phyloP scores from a whole-genome alignment of 805 yeast species.

The Candida adriatica region DNA sequence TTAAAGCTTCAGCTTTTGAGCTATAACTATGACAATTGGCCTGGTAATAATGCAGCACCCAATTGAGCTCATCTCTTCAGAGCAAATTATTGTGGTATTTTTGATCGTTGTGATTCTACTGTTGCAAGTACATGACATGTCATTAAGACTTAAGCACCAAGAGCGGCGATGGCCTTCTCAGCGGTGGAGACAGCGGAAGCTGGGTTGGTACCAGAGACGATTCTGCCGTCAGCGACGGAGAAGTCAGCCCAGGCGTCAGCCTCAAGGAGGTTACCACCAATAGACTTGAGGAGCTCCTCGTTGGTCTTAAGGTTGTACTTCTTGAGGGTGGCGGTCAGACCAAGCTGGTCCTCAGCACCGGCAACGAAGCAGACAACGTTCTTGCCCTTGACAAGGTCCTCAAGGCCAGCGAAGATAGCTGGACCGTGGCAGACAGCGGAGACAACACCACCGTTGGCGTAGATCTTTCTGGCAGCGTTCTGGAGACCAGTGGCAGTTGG shows the following conservation, averaged over 20 bases:
- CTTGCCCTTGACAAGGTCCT: constrained; percentile 45
- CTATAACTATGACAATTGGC: too few relatives aligned
- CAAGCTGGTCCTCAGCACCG: constrained; percentile 39
- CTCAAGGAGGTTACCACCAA: constrained; percentile 37
- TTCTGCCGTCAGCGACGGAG: constrained; percentile 45
- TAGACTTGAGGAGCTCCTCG: constrained; percentile 30
- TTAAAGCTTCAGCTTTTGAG: too few relatives aligned
- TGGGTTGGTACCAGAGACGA: constrained; percentile 65
- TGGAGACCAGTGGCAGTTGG: constrained; percentile 44
- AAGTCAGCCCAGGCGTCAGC: constrained; percentile 52
- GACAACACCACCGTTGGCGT: constrained; percentile 46
- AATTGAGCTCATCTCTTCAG: too few relatives aligned
- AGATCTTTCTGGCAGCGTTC: constrained; percentile 38
- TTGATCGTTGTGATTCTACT: too few relatives aligned
- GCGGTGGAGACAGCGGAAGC: constrained; percentile 48
- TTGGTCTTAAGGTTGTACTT: constrained; percentile 29
- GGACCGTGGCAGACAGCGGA: constrained; percentile 69
- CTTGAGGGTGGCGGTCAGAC: constrained; percentile 3
- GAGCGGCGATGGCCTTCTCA: constrained; percentile 28
- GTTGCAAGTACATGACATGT: too few relatives aligned
- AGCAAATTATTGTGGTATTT: too few relatives aligned
- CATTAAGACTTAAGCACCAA: too few relatives aligned
- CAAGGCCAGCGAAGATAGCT: constrained; percentile 44
- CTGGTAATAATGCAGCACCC: too few relatives aligned
- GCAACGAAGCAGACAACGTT: constrained; percentile 53